Conservation (phyloP, 2,329 filamentous ascomycete genomes). For the Colletotrichum caudatum region DNA sequence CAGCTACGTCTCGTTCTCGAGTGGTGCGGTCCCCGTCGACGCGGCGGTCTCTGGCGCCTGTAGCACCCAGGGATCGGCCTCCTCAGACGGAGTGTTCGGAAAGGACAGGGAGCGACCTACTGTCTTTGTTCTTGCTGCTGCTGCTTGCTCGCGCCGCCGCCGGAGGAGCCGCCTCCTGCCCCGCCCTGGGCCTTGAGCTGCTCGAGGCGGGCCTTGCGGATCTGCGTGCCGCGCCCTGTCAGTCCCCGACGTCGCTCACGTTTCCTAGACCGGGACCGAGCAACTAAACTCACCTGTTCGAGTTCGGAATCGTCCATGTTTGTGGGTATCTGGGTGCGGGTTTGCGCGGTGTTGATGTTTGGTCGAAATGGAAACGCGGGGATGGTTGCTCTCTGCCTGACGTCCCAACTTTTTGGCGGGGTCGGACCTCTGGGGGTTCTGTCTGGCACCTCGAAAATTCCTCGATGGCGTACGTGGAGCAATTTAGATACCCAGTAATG, state of each 20-base stretch:
- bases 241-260: neutral
- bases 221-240: conserved; percentile 63
- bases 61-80: neutral
- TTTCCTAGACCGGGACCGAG: neutral
- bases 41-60: neutral
- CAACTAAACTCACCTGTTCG: conserved; percentile 51
- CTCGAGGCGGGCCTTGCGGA: conserved; percentile 90
- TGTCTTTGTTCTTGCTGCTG: conserved; percentile 68
- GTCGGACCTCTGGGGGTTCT: conserved; percentile 20
- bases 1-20: conserved; percentile 38
- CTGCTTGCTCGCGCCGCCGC: conserved; percentile 67
- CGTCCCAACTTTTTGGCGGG: conserved; percentile 40
- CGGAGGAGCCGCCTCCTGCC: conserved; percentile 59
- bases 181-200: conserved; percentile 84
- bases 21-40: neutral
- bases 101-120: conserved; percentile 45
- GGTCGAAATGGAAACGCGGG: conserved; percentile 35
- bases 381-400: conserved; percentile 28
- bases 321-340: conserved; percentile 5
- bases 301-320: conserved; percentile 60
- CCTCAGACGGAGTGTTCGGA: neutral
- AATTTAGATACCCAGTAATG: neutral
- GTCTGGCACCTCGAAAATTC: conserved; percentile 27
- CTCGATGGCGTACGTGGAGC: neutral
- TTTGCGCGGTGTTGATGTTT: conserved; percentile 36